These are phyloP conservation scores for Alternaria sp. DNA, from an alignment of 2,329 filamentous ascomycete genomes.

Conservation along the genomic window DNA sequence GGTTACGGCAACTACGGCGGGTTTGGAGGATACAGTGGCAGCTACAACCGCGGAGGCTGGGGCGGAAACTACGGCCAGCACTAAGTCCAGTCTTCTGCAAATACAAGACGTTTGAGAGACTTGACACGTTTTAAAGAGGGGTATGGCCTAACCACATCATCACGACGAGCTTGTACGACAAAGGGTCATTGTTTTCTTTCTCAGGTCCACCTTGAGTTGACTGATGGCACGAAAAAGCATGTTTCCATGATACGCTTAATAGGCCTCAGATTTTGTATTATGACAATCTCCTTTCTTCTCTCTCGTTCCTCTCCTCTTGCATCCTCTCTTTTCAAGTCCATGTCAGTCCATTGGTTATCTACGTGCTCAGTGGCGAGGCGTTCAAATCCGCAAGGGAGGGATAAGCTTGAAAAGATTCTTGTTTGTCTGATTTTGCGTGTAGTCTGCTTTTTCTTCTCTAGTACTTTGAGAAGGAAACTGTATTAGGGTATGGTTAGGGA, in stretches of 20 bases:
- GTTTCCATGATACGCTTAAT: slow-evolving; percentile 36
- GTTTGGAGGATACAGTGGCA: slow-evolving; percentile 54
- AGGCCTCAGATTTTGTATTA: slow-evolving; percentile 46
- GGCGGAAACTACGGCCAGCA: slow-evolving; percentile 58
- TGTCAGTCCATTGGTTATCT: slow-evolving; percentile 28
- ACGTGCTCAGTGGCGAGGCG: slow-evolving; percentile 35
- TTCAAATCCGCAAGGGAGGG: slow-evolving; percentile 40
- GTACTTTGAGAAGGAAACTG: slow-evolving; percentile 22
- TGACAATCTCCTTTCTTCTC: slow-evolving; percentile 41
- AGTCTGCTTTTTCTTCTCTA: slow-evolving; percentile 22
- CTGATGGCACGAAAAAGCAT: slow-evolving; percentile 41
- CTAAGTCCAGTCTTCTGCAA: slow-evolving; percentile 28
- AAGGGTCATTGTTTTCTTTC: slow-evolving; percentile 33
- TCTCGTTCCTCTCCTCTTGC: slow-evolving; percentile 41
- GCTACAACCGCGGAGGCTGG: slow-evolving; percentile 58
- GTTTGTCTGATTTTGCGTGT: slow-evolving; percentile 26
- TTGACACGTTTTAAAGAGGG: slow-evolving; percentile 14
- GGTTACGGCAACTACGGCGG: slow-evolving; percentile 56
- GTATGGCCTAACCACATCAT: slow-evolving; percentile 39
- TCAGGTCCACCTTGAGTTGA: slow-evolving; percentile 29
- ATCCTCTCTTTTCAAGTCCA: slow-evolving; percentile 42
- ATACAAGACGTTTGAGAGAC: slow-evolving; percentile 13
- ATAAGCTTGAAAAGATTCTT: slow-evolving; percentile 34
- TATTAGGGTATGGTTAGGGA: slow-evolving; percentile 26
- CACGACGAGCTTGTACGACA: slow-evolving; percentile 32